These are phyloP conservation scores for Liriodendron chinense DNA, from an alignment of 164 flowering plant species.

Conservation along the genomic window DNA sequence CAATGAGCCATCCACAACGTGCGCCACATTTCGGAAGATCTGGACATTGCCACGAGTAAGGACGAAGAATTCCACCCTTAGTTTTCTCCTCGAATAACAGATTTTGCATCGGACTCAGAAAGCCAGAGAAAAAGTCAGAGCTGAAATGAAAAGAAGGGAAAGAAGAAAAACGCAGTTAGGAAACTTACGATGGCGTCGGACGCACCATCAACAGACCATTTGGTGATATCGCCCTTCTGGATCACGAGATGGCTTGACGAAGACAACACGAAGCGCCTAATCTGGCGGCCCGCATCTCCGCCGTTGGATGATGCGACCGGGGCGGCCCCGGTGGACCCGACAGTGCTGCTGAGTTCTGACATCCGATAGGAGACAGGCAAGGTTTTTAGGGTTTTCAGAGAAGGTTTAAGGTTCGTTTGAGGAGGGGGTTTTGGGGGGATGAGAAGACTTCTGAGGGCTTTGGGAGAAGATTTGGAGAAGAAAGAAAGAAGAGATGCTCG, in stretches of 20 bases:
- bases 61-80: not conserved
- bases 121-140: not conserved
- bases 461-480: not conserved
- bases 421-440: not conserved
- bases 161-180: not conserved
- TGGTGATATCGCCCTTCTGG: slow-evolving; percentile 81
- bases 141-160: not conserved
- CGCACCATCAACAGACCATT: slow-evolving; percentile 74
- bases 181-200: slow-evolving; percentile 78
- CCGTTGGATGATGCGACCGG: not conserved
- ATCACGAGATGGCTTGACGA: slow-evolving; percentile 41
- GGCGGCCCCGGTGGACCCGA: not conserved
- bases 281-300: not conserved
- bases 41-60: too few relatives aligned
- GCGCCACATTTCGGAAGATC: too few relatives aligned
- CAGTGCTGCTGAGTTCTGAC: not conserved
- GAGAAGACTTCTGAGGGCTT: not conserved
- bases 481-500: not conserved
- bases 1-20: too few relatives aligned
- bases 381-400: not conserved
- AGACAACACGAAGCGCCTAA: slow-evolving; percentile 13
- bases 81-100: not conserved
- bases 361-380: not conserved
- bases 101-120: not conserved
- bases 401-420: not conserved